Evolutionary conservation across 2,329 filamentous ascomycete species (phyloP), one percentile per base, ranked within the genome.

Genomic region (Pseudogymnoascus sp.): DNA sequence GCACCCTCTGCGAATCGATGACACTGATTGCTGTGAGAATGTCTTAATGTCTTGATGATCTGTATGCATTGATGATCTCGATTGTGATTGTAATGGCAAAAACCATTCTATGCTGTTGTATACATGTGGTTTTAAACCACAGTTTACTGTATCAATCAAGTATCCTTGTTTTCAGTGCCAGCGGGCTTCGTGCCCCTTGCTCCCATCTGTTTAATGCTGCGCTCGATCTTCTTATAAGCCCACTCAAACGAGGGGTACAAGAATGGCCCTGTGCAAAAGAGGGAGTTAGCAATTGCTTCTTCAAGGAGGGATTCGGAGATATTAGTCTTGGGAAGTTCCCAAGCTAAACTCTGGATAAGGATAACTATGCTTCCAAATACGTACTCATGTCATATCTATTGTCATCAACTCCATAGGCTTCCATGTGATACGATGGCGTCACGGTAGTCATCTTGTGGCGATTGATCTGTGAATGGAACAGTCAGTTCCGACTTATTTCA

Each of bases 401-500:
- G 61, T 84, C 82, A 45, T 84, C 81, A 0, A 78, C 77, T 37
- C 72, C 77, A 66, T 87, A 86, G 12, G 74, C 71, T 61, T 77
- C 73, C n/a, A 62, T 63, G 60, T 72, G 70, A 36, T 66, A 65
- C 8, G 62, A 37, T 0, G 81, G 81, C 7, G 82, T 83, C 63
- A 83, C 71, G 8, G 78, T 78, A 2, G 80, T 84, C 76, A 81
- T 80, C 72, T 87, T 87, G 68, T 87, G 84, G 9, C 85, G 72
- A 69, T 87, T 87, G 67, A 86, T 83, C 0, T 78, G 76, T 69
- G 84, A 82, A 65, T 76, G 61, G 29, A 42, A 7, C 15, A 2
- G 45, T 55, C 18, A 55, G n/a, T 33, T 55, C 18, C 27, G 12
- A n/a, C 9, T 33, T 5, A 18, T 55, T 55, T 15, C 1, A 31